These are phyloP conservation scores for Bathelium albidoporum DNA, from an alignment of 495 filamentous ascomycete genomes.

Conservation along the genomic window DNA sequence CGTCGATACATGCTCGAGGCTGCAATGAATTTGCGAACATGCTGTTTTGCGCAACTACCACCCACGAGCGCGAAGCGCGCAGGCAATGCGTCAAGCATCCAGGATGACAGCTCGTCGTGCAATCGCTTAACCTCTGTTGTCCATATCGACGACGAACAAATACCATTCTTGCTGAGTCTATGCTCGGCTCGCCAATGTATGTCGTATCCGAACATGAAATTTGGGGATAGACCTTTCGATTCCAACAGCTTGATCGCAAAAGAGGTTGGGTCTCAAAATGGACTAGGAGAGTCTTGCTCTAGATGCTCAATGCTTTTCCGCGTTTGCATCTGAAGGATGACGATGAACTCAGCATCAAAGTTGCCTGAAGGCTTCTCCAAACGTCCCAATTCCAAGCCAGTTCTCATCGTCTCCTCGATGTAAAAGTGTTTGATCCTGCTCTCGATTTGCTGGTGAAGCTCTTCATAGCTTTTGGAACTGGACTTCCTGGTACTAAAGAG, in stretches of 20 bases:
- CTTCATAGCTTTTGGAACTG: neutral
- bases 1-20: neutral
- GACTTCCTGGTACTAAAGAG: neutral
- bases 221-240: neutral
- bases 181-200: neutral
- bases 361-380: neutral
- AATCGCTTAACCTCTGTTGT: neutral
- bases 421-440: neutral
- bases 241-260: neutral
- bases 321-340: neutral
- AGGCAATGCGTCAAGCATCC: neutral
- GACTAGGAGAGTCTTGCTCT: neutral
- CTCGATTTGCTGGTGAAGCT: neutral
- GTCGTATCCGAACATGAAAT: neutral
- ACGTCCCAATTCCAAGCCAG: neutral
- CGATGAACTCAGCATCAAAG: neutral
- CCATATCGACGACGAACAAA: neutral
- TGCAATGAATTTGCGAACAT: neutral
- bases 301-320: neutral
- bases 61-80: neutral
- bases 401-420: neutral
- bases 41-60: neutral
- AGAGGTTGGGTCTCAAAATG: neutral
- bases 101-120: neutral
- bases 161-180: neutral